Evolutionary conservation across 768 basidiomycete species (phyloP).

Genomic region (Rhizopogon rudus): DNA sequence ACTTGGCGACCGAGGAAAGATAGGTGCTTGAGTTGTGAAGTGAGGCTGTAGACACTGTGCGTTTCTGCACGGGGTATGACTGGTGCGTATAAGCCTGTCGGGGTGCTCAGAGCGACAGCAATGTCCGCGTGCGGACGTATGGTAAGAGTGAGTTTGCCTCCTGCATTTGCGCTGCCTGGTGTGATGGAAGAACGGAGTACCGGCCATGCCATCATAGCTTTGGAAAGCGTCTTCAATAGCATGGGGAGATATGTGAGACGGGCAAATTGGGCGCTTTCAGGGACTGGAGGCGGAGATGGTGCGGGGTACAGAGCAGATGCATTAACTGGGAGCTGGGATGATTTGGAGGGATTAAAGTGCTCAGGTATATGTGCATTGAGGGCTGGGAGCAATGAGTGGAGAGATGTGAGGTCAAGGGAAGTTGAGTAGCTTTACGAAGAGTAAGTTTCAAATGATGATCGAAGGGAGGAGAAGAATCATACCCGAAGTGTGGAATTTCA

Average conservation of each 20-base stretch:
- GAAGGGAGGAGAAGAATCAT: slow-evolving; percentile 12
- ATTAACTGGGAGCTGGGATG: slow-evolving; percentile 31
- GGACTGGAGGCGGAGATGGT: slow-evolving; percentile 39
- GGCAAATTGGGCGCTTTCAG: slow-evolving; percentile 50
- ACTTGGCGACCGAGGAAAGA: slow-evolving; percentile 61
- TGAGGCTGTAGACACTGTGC: slow-evolving; percentile 54
- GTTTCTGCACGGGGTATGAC: slow-evolving; percentile 54
- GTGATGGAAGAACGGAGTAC: slow-evolving; percentile 75
- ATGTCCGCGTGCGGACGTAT: slow-evolving; percentile 76
- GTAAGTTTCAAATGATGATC: neutral
- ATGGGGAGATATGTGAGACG: slow-evolving; percentile 79
- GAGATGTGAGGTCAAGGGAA: slow-evolving; percentile 65
- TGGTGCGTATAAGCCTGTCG: slow-evolving; percentile 81
- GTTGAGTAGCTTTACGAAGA: slow-evolving; percentile 55
- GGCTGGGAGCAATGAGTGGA: slow-evolving; percentile 56
- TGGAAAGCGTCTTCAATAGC: slow-evolving; percentile 76
- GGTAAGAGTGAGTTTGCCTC: slow-evolving; percentile 59
- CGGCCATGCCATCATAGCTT: slow-evolving; percentile 81
- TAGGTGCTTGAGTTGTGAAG: slow-evolving; percentile 56
- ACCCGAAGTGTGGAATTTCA: slow-evolving; percentile 84
- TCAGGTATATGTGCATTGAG: slow-evolving; percentile 68
- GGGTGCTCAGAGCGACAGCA: slow-evolving; percentile 70
- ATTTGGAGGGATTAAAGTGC: slow-evolving; percentile 42
- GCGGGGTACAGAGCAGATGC: slow-evolving; percentile 34
- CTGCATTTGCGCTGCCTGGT: slow-evolving; percentile 17